phyloP scores from a whole-genome alignment of 257 asterid species.

The Jacaranda copaia region DNA sequence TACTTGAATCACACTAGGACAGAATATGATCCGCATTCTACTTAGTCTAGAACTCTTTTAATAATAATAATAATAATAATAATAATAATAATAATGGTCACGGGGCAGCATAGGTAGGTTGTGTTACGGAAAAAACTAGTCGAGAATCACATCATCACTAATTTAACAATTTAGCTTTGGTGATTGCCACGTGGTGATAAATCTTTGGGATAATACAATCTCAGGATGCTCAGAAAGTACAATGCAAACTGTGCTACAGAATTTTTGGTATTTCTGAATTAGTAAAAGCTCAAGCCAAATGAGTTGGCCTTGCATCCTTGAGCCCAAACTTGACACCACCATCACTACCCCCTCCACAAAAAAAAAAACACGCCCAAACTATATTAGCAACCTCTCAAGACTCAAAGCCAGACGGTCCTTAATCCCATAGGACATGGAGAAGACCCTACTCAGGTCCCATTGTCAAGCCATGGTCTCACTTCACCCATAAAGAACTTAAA shows the following conservation, averaged over 20 bases:
- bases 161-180: not conserved
- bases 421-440: not conserved
- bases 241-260: conserved; percentile 10
- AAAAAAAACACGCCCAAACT: too few species aligned
- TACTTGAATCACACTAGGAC: not conserved
- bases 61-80: not conserved
- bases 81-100: not conserved
- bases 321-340: conserved; percentile 19
- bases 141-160: not conserved
- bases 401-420: not conserved
- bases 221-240: not conserved
- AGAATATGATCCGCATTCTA: not conserved
- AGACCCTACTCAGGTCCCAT: not conserved
- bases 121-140: not conserved
- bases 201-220: conserved; percentile 10
- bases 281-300: conserved; percentile 10
- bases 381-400: not conserved
- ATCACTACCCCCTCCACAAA: too few species aligned
- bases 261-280: not conserved
- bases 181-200: not conserved
- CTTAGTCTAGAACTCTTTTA: too few species aligned
- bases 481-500: not conserved
- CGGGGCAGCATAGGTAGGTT: not conserved
- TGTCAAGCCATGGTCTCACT: conserved; percentile 15
- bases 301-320: not conserved